Base-by-base conservation (phyloP, 805 yeast genomes). In the Yamadazyma tumulicola region DNA sequence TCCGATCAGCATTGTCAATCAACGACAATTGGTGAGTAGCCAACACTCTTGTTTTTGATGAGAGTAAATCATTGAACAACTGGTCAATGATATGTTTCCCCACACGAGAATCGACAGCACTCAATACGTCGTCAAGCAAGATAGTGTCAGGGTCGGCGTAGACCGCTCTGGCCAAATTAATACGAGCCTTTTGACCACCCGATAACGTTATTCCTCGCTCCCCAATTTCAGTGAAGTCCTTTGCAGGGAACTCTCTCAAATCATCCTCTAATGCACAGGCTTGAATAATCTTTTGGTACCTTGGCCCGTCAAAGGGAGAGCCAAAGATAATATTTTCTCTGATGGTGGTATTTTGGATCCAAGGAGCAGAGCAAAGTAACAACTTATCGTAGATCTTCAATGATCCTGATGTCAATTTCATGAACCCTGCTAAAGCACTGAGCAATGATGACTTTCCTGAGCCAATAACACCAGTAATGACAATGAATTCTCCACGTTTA, bases 171-270 rank as follows among this genome's bases (percentile, higher is more conserved):
- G 72, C 72, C 50, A 67, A 57, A 45, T 59, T 64, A 32, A 67
- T 59, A 47, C 72, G 51, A 16, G 72, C 71, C 45, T 65, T 65
- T 49, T 67, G 72, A 12, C 72, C 72, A 17, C 72, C 72, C 23
- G 70, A 64, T 27, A 67, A 55, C 1, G 68, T 67, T 32, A 66
- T 54, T 36, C 72, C 72, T 38, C 68, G 54, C 48, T 67, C 72
- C 34, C 72, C 72, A 35, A 67, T 61, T 46, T 67, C 72, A 13
- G 72, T 66, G 29, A 46, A 37, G 45, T 67, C 72, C 10, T 60
- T 54, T 22, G 61, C 62, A 4, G 66, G 64, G 32, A 67, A 53
- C 17, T 37, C 40, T 7, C 37, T 41, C 42, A 67, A 47, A 46
- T 66, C 72, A 10, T 61, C 67, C 26, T 57, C 60, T 38, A 67